Percentiles rank a stretch among this genome's conserved stretches.
phyloP scores from a whole-genome alignment of 2,329 filamentous ascomycete species.

The Talaromyces verruculosus region DNA sequence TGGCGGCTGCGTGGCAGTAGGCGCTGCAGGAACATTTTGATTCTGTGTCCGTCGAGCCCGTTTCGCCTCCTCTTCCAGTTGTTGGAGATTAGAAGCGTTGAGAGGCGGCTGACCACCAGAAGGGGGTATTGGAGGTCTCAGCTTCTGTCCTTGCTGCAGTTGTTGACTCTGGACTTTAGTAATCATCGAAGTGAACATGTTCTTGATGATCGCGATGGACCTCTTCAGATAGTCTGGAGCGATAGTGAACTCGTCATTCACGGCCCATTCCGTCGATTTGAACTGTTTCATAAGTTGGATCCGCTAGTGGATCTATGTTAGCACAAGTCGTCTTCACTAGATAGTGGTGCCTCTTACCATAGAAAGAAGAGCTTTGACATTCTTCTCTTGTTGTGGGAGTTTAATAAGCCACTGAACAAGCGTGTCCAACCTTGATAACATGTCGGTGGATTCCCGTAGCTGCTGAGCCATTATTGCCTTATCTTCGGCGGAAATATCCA shows the following conservation, averaged over 20 bases:
- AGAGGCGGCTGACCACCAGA: conserved; percentile 35
- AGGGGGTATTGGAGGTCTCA: conserved; percentile 21
- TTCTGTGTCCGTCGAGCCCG: conserved; percentile 40
- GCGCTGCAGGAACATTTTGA: conserved; percentile 48
- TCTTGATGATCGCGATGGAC: conserved; percentile 41
- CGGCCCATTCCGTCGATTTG: conserved; percentile 43
- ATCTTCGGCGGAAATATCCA: conserved; percentile 40
- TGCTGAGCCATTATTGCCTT: conserved; percentile 42
- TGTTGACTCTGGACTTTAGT: conserved; percentile 34
- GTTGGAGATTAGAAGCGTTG: conserved; percentile 48
- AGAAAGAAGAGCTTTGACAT: conserved; percentile 37
- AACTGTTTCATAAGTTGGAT: conserved; percentile 49
- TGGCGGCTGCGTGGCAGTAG: conserved; percentile 54
- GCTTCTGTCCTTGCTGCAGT: conserved; percentile 28
- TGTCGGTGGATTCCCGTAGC: conserved; percentile 42
- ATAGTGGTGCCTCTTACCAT: conserved; percentile 36
- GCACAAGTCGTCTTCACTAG: not conserved
- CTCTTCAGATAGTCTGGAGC: conserved; percentile 40
- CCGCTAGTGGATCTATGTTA: conserved; percentile 31
- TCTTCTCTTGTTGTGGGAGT: conserved; percentile 42
- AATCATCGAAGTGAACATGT: conserved; percentile 44
- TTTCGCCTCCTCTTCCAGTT: conserved; percentile 48
- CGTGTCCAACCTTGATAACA: conserved; percentile 45
- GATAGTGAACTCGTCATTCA: conserved; percentile 49
- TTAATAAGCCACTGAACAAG: conserved; percentile 43